Evolutionary conservation across 2,329 filamentous ascomycete genomes (phyloP), one percentile per base, ranked within the genome.

Genomic region (Phoma sp.): DNA sequence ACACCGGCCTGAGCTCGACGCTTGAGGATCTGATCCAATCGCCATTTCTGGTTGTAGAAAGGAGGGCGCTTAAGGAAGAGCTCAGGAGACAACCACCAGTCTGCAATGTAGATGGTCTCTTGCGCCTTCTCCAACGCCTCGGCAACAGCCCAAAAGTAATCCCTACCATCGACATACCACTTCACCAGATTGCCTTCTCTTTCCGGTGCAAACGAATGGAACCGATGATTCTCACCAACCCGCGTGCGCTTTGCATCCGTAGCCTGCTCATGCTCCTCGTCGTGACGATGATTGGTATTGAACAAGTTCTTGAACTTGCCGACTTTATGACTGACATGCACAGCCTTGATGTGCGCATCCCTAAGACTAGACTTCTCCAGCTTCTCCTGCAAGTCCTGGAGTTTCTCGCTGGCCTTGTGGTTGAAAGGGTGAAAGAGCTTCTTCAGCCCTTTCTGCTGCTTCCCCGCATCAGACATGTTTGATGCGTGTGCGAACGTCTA

Each of bases 51-150:
- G 61, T 92, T 89, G 69, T 83, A 83, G 62, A 89, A 88, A 0
- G 95, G 91, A 1, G 95, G 93, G 17, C 95, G 84, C 30, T 95
- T 87, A 58, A 99, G 76, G 76, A 93, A 96, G 25, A 95, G 77
- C 75, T 95, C 91, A 0, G 91, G 95, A 3, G 91, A 96, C 12
- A 98, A 80, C 95, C 95, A 98, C 95, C 93, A 99, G 70, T 98
- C 95, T 55, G 83, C 89, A 62, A 99, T 96, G 75, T 98, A 99
- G 65, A 99, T 97, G 38, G 89, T 89, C 76, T 98, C 93, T 68
- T 90, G 90, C 30, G 95, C 95, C 55, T 87, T 83, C 60, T 98
- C 93, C n/a, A 98, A 81, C 0, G 93, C 93, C 28, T 88, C 86
- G 0, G 92, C 96, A 10, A 99, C 92, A 15, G 95, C 89, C 74